phyloP scores from a whole-genome alignment of 2,329 filamentous ascomycete species.

The Talaromyces albobiverticillius region DNA sequence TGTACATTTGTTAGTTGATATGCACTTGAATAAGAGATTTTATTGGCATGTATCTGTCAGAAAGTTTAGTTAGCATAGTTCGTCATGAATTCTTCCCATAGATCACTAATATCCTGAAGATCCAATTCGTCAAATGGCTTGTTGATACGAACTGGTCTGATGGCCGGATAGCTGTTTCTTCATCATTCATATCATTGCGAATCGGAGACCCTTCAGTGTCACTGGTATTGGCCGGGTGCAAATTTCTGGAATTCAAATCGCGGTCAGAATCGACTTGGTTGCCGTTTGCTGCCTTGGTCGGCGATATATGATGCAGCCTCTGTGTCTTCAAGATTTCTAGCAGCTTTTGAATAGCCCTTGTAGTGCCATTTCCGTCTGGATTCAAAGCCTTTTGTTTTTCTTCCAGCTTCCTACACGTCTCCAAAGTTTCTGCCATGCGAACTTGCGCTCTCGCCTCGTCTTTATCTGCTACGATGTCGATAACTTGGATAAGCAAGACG shows the following conservation, averaged over 20 bases:
- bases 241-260: neutral
- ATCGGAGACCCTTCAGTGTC: too few species aligned
- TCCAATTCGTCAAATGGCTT: too few species aligned
- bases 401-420: neutral
- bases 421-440: too few species aligned
- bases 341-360: neutral
- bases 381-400: neutral
- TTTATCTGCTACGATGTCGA: neutral
- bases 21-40: too few species aligned
- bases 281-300: neutral
- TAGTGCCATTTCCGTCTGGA: neutral
- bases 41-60: too few species aligned
- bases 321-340: neutral
- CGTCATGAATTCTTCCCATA: slow-evolving; percentile 1
- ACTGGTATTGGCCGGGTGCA: too few species aligned
- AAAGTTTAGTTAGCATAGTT: too few species aligned
- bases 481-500: neutral
- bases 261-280: too few species aligned
- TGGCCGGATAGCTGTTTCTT: too few species aligned
- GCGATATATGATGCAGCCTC: neutral
- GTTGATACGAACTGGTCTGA: neutral
- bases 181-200: too few species aligned
- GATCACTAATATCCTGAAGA: neutral
- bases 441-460: neutral
- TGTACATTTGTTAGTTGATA: too few species aligned